Base-by-base conservation (phyloP, 345 rosid genomes). In the Turritis glabra region DNA sequence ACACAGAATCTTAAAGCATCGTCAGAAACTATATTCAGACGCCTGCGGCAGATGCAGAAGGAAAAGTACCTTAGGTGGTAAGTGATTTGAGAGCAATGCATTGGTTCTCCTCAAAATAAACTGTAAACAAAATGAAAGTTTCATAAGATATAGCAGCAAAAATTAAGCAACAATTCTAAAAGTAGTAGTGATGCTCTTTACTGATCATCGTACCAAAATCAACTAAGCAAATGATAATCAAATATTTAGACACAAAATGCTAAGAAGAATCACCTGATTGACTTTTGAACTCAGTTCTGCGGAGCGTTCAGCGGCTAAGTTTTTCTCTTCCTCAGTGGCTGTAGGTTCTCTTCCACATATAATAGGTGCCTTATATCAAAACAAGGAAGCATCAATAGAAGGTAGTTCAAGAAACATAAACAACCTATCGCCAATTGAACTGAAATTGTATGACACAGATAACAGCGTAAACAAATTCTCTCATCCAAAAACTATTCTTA, bases 311-410 rank as follows among this genome's bases (percentile, higher is more conserved):
- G 81, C 74, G 51, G 92, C 90, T 71, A 95, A 79, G 62, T 77
- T 86, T 79, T 89, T 92, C 83, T 92, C 96, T 80, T 95, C 96
- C 80, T 89, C 91, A 5, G 80, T 70, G 40, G 98, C 86, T 74
- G 89, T 84, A 71, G 99, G 99, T 82, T 95, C 99, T 86, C 99
- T 95, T 84, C 99, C 99, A 76, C 90, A 81, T 53, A 95, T 86
- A 64, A 95, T 90, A n/a, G 99, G 97, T 23, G 89, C 55, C 99
- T 94, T 84, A 29, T 26, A 67, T 47, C 30, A 74, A 61, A 67
- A 54, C 3, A 61, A 43, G 41, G 48, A 68, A 54, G 46, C 69
- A 53, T 73, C 71, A 61, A 52, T 60, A 48, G 13, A 76, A 62
- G 61, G 51, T 54, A 29, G 61, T 37, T 23, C 22, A 70, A 37